Evolutionary conservation across 2,329 filamentous ascomycete genomes (phyloP).

Genomic region (Aspergillus ruber): DNA sequence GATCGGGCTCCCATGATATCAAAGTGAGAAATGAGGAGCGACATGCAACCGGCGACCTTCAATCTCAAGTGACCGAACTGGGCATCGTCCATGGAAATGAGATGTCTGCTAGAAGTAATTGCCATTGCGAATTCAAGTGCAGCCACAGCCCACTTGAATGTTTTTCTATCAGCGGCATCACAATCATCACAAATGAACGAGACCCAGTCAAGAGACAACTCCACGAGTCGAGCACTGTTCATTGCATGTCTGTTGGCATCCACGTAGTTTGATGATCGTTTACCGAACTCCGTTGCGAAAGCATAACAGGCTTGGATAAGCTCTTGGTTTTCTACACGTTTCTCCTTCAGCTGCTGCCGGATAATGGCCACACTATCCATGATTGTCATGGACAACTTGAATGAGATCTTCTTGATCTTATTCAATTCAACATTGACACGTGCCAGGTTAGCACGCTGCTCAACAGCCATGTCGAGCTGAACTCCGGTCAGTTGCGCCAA

Average conservation of each 20-base stretch:
- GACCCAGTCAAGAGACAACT: conserved; percentile 92
- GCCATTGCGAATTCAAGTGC: conserved; percentile 95
- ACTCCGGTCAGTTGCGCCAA: conserved; percentile 75
- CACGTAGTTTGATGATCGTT: conserved; percentile 89
- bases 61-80: conserved; percentile 77
- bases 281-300: conserved; percentile 97
- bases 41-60: conserved; percentile 97
- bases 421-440: conserved; percentile 87
- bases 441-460: conserved; percentile 86
- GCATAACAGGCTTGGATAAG: conserved; percentile 97
- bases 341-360: conserved; percentile 63
- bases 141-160: conserved; percentile 93
- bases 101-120: conserved; percentile 90
- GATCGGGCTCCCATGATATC: conserved; percentile 98
- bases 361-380: conserved; percentile 98
- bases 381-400: conserved; percentile 94
- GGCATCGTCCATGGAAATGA: conserved; percentile 79
- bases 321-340: conserved; percentile 81
- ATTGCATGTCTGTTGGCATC: conserved; percentile 91
- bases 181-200: conserved; percentile 98
- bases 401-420: conserved; percentile 91
- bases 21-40: conserved; percentile 92
- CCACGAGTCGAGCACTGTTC: conserved; percentile 93
- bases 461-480: conserved; percentile 81
- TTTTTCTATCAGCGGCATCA: conserved; percentile 85